Conservation (phyloP, 139 green algal genomes). For the Chlorella vulgaris region DNA sequence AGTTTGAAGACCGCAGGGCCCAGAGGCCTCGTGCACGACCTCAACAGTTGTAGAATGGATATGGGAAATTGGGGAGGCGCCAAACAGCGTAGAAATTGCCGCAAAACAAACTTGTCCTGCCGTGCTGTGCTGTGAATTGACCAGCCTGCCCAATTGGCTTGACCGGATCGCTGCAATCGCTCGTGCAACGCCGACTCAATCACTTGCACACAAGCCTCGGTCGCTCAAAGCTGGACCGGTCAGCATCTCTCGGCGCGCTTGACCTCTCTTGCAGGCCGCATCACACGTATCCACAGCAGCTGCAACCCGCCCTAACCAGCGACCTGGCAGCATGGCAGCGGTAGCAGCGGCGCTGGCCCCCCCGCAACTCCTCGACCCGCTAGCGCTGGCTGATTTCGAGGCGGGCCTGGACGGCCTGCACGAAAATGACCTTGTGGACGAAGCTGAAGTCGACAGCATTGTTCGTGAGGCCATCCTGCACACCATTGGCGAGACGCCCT, state of each 20-base stretch:
- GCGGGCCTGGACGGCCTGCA: slow-evolving; percentile 52
- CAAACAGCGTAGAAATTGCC: not conserved
- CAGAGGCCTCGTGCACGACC: no score
- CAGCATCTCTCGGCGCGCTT: not conserved
- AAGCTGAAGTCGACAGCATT: slow-evolving; percentile 86
- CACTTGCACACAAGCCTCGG: no score
- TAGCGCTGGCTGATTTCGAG: slow-evolving; percentile 13
- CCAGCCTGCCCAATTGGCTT: not conserved
- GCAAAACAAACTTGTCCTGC: not conserved
- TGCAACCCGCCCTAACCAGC: not conserved
- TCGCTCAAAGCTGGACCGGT: not conserved
- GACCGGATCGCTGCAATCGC: not conserved
- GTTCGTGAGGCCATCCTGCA: slow-evolving; percentile 51
- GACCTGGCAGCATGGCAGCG: not conserved
- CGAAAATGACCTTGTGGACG: slow-evolving; percentile 85
- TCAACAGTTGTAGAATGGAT: no score
- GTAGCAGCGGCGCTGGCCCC: not conserved
- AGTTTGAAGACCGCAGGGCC: no score
- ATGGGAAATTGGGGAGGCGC: not conserved
- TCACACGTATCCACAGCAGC: not conserved
- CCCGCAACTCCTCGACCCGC: not conserved
- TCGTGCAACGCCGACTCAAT: no score
- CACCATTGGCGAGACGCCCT: slow-evolving; percentile 71
- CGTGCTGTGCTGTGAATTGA: not conserved
- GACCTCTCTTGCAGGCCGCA: no score